Percentiles rank a stretch among this genome's conserved stretches.
Conservation (phyloP, 2,329 filamentous ascomycete genomes). For the Mycocentrospora acerina region DNA sequence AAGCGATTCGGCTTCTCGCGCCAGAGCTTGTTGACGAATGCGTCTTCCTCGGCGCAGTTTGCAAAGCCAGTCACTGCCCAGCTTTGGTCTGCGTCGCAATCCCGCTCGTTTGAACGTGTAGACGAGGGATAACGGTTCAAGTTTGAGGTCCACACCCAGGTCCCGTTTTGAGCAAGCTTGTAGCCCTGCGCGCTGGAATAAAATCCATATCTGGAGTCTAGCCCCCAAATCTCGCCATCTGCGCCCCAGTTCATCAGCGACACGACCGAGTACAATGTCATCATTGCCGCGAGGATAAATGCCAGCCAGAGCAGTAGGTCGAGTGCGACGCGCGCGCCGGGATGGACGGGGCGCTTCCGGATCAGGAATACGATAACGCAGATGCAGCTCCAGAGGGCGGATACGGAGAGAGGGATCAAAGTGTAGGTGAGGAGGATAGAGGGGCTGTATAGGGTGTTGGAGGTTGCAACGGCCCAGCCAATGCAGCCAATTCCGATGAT, state of each 20-base stretch:
- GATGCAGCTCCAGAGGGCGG: conserved; percentile 32
- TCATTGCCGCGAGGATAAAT: conserved; percentile 29
- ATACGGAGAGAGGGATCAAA: conserved; percentile 33
- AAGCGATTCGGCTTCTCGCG: conserved; percentile 19
- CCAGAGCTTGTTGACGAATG: conserved; percentile 35
- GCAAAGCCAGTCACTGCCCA: conserved; percentile 11
- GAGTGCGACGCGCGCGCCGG: conserved; percentile 36
- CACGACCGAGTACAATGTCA: conserved; percentile 20
- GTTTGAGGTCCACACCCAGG: conserved; percentile 30
- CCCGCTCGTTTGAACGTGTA: conserved; percentile 10
- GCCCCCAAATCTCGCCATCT: conserved; percentile 16
- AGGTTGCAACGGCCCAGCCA: conserved; percentile 20
- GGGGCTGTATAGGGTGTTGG: too few relatives aligned
- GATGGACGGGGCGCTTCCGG: conserved; percentile 33
- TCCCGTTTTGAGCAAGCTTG: conserved; percentile 26
- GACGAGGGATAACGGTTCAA: conserved; percentile 11
- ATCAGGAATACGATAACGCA: conserved; percentile 29
- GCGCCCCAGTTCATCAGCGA: conserved; percentile 19
- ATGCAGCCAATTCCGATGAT: conserved; percentile 37
- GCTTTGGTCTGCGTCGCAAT: conserved; percentile 17
- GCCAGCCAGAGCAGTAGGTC: conserved; percentile 41
- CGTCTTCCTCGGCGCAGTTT: conserved; percentile 32
- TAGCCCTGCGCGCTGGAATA: conserved; percentile 21
- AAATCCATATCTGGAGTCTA: conserved; percentile 4
- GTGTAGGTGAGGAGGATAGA: too few relatives aligned